These are phyloP conservation scores for Piper betle DNA, from an alignment of 164 flowering plant species.

Conservation along the genomic window DNA sequence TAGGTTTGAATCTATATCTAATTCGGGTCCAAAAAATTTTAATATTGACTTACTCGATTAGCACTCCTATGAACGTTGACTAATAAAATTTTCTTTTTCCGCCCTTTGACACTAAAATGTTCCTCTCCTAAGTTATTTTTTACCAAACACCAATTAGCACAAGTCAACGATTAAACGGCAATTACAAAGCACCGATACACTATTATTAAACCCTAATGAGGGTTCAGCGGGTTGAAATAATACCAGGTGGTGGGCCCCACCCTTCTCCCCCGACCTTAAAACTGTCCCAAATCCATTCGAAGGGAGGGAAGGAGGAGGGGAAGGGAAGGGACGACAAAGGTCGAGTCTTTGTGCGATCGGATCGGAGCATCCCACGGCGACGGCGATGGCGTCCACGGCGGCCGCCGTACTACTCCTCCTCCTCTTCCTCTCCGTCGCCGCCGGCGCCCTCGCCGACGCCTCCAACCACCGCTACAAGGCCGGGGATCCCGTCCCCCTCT, in stretches of 20 bases:
- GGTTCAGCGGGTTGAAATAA: no score
- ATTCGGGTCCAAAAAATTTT: no score
- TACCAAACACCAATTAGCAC: not conserved
- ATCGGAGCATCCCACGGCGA: not conserved
- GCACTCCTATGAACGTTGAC: not conserved
- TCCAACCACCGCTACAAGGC: constrained; percentile 50
- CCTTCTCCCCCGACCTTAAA: not conserved
- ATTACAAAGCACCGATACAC: no score
- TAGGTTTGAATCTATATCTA: no score
- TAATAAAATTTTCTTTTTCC: not conserved
- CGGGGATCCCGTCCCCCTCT: constrained; percentile 50
- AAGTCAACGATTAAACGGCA: no score
- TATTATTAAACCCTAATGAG: no score
- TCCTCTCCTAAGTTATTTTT: not conserved
- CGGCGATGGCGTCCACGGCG: constrained; percentile 4
- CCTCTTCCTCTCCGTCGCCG: constrained; percentile 10
- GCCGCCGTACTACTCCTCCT: constrained; percentile 15
- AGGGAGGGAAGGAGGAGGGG: not conserved
- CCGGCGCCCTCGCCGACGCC: constrained; percentile 31
- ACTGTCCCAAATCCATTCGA: not conserved
- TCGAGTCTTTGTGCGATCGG: not conserved
- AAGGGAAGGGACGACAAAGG: not conserved
- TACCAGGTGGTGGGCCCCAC: no score
- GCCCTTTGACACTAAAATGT: not conserved
- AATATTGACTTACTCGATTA: no score